Conservation (phyloP, 306 rosid species). For the Pterocarpus macrocarpus region DNA sequence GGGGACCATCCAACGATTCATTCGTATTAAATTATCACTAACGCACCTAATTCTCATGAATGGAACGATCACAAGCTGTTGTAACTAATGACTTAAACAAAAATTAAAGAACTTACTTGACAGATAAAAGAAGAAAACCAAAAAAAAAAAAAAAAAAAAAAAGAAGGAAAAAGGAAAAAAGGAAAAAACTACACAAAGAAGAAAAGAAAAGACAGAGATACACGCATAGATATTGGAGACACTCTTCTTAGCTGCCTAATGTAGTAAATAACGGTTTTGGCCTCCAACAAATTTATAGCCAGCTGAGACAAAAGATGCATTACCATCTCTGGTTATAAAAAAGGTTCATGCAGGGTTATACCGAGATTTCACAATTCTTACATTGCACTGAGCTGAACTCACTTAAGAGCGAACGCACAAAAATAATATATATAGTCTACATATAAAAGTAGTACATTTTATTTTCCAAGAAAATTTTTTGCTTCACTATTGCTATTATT, state of each 20-base stretch:
- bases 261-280: constrained; percentile 16
- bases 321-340: constrained; percentile 21
- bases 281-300: constrained; percentile 25
- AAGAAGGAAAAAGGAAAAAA: neutral
- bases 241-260: constrained; percentile 28
- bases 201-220: neutral
- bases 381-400: constrained; percentile 41
- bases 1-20: constrained; percentile 46
- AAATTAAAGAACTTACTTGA: neutral
- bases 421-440: neutral
- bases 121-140: too few species aligned
- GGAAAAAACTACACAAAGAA: neutral
- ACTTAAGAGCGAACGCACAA: neutral
- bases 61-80: constrained; percentile 17
- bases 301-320: constrained; percentile 32
- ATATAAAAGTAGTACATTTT: constrained; percentile 35
- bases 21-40: constrained; percentile 13
- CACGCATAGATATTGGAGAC: constrained; percentile 21
- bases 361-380: constrained; percentile 24
- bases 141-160: neutral
- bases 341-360: neutral
- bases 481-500: constrained; percentile 35
- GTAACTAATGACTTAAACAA: neutral
- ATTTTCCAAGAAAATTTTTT: constrained; percentile 43
- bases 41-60: constrained; percentile 21